Percentiles rank a stretch among this genome's conserved stretches.
Conservation (phyloP, 179 eudicot genomes). For the Pouteria campechiana region DNA sequence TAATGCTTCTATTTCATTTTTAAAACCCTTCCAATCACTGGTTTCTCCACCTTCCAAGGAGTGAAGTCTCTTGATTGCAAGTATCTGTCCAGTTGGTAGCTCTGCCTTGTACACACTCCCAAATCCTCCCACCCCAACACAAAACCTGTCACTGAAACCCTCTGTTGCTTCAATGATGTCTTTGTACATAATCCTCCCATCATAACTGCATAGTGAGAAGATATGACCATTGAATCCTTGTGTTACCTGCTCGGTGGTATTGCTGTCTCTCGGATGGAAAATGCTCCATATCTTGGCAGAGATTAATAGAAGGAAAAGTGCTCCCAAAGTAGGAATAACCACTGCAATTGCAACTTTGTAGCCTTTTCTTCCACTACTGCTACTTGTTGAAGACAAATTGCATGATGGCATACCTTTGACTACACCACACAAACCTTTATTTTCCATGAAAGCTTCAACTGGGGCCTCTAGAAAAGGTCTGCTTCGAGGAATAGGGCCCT, state of each 20-base stretch:
- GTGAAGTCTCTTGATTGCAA: constrained; percentile 27
- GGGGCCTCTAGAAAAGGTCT: constrained; percentile 6
- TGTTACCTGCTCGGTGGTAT: neutral
- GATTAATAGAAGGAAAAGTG: constrained; percentile 2
- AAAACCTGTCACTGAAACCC: constrained; percentile 17
- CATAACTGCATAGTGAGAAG: constrained; percentile 5
- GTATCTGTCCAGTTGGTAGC: constrained; percentile 11
- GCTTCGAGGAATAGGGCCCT: constrained; percentile 28
- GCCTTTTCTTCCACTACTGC: neutral
- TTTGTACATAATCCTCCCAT: constrained; percentile 13
- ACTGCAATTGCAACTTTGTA: constrained; percentile 3
- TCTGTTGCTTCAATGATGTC: constrained; percentile 20
- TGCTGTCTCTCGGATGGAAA: neutral
- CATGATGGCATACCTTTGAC: constrained; percentile 15
- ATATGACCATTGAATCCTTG: neutral
- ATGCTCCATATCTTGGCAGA: neutral
- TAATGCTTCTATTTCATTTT: constrained; percentile 24
- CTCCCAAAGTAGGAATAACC: constrained; percentile 7
- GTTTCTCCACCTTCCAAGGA: constrained; percentile 5
- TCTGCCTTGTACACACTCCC: constrained; percentile 31
- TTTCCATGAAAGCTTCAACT: constrained; percentile 10
- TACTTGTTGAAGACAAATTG: neutral
- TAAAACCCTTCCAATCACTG: constrained; percentile 11
- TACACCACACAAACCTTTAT: constrained; percentile 31
- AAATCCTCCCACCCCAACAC: constrained; percentile 29